Conservation (phyloP, 805 yeast genomes). For the Spathaspora boniae region DNA sequence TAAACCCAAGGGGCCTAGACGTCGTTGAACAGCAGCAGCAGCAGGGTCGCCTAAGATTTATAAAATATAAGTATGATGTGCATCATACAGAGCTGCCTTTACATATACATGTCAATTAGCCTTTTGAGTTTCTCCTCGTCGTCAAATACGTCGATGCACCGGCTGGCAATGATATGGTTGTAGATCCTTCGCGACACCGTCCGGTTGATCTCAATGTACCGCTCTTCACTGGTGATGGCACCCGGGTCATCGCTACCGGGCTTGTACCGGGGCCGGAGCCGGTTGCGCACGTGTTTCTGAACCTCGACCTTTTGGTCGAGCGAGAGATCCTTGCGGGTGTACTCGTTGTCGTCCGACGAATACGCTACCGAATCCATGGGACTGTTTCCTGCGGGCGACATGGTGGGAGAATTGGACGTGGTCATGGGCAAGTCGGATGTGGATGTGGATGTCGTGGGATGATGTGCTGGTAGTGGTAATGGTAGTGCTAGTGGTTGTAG, state of each 20-base stretch:
- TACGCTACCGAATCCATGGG: conserved; percentile 9
- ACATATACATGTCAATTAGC: conserved; percentile 23
- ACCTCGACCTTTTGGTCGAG: conserved; percentile 50
- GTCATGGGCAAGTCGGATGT: too few species aligned
- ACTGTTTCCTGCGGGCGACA: conserved; percentile 10
- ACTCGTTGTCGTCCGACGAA: conserved; percentile 6
- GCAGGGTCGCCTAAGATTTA: neutral
- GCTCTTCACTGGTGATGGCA: conserved; percentile 26
- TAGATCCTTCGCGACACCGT: conserved; percentile 60
- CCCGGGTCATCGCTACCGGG: conserved; percentile 24
- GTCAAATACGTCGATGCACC: conserved; percentile 11
- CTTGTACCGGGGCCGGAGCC: conserved; percentile 47
- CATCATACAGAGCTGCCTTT: conserved; percentile 7
- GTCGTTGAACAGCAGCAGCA: conserved; percentile 24
- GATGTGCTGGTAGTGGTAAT: neutral
- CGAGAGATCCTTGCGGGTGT: conserved; percentile 16
- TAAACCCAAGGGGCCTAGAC: conserved; percentile 72
- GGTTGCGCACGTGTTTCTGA: conserved; percentile 54
- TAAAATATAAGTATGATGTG: neutral
- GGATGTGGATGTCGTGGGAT: neutral
- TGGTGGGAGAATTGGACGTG: conserved; percentile 10
- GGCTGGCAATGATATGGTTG: conserved; percentile 20
- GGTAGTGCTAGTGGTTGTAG: neutral
- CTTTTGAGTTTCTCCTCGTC: conserved; percentile 15
- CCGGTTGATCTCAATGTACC: conserved; percentile 61